Evolutionary conservation across 2,329 filamentous ascomycete species (phyloP), one percentile per base, ranked within the genome.

Genomic region (Penicillium oxalicum): DNA sequence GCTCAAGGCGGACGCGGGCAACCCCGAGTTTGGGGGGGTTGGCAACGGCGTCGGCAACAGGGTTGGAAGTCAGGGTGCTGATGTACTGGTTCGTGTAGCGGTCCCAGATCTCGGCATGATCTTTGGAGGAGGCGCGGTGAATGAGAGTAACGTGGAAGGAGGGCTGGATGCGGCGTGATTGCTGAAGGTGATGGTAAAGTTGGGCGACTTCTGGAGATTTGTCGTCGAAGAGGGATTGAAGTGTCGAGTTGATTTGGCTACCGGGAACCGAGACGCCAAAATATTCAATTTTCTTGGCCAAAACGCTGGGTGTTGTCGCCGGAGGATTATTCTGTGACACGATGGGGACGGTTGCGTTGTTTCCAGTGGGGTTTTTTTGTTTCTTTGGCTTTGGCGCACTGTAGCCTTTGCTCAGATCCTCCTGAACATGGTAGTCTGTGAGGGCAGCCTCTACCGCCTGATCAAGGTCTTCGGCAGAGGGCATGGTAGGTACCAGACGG

Each of bases 121-220:
- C 71, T 36, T 75, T 74, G 8, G 81, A 73, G 2, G 74, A 75
- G 9, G 84, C 82, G 40, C 85, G 84, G 69, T 98, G 93, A 67
- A 96, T 89, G 35, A 98, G 79, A 0, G 93, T 98, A 49, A 98
- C 88, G 66, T 98, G 93, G 67, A 97, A 98, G 36, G 83, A 78
- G n/a, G 78, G 65, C 68, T 97, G 91, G 5, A 97, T 72, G 47
- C 93, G 87, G 18, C 84, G 79, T 2, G 77, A 79, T 57, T 86
- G 78, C 66, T 86, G 80, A 32, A 98, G 78, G 49, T 88, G 81
- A 59, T 79, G 80, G 73, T 87, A 98, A 62, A 95, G 84, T 24
- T 73, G 76, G n/a, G 80, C 73, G 29, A 73, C 75, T 12, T 79
- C 71, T 4, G 81, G 69, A 0, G 80, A 60, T 5, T 76, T 70